Percentiles rank a stretch among this genome's conserved stretches.
These are phyloP conservation scores for Thuidium tamariscinum DNA, from an alignment of 225 moss, liverwort and hornwort genomes.

Conservation along the genomic window DNA sequence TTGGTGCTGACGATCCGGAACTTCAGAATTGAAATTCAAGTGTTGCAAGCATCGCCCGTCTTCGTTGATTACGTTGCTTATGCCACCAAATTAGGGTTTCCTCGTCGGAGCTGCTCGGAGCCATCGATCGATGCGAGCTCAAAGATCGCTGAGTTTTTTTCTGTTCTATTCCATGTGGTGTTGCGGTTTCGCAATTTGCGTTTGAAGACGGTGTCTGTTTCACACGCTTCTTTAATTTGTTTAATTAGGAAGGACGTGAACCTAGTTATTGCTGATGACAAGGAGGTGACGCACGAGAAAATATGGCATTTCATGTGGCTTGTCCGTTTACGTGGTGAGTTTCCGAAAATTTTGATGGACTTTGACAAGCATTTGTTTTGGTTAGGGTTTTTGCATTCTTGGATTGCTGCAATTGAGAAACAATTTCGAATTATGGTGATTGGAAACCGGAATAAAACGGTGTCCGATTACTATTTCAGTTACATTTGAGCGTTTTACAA, in stretches of 20 bases:
- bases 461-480: neutral
- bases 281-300: neutral
- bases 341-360: neutral
- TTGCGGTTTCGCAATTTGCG: neutral
- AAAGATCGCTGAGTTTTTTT: neutral
- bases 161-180: neutral
- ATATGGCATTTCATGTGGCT: conserved; percentile 79
- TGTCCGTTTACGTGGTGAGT: conserved; percentile 81
- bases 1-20: neutral
- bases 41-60: neutral
- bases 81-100: neutral
- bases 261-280: neutral
- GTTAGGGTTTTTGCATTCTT: neutral
- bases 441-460: neutral
- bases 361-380: neutral
- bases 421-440: neutral
- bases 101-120: neutral
- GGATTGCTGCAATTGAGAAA: neutral
- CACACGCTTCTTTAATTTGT: neutral
- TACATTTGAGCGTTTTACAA: neutral
- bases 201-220: neutral
- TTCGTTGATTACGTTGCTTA: too few species aligned
- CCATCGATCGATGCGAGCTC: neutral
- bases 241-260: neutral
- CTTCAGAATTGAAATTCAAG: neutral